Conservation (phyloP, 1,284 basidiomycete genomes). For the Trichosporon ovoides region DNA sequence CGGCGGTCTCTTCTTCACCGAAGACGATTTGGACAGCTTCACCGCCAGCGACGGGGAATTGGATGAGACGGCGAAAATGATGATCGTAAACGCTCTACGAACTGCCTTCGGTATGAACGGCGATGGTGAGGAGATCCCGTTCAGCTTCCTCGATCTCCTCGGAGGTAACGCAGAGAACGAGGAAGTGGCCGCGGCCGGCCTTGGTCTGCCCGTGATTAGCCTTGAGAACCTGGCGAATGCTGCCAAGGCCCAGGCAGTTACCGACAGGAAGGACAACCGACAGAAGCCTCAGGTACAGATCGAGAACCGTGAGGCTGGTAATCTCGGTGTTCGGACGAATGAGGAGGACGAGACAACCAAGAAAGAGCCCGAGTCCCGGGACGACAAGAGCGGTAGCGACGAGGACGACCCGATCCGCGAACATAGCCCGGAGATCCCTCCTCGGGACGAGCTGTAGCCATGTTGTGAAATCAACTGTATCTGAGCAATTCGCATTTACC, state of each 20-base stretch:
- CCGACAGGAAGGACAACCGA: not conserved
- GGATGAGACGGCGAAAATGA: not conserved
- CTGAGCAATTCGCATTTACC: not conserved
- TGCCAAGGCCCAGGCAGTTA: not conserved
- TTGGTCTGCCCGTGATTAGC: not conserved
- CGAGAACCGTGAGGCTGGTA: not conserved
- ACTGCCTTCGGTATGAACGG: not conserved
- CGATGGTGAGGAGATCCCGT: not conserved
- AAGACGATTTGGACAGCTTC: not conserved
- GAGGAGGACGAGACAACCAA: not conserved
- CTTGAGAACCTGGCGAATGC: not conserved
- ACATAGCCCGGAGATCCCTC: not conserved
- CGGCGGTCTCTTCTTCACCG: not conserved
- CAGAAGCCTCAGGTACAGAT: not conserved
- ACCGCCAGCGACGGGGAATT: not conserved
- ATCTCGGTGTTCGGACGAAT: not conserved
- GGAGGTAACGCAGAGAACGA: not conserved
- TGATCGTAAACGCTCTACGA: conserved; percentile 1
- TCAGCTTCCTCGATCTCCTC: not conserved
- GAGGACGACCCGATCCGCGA: not conserved
- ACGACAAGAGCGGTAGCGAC: not conserved
- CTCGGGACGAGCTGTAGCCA: conserved; percentile 11
- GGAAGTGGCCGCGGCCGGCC: not conserved
- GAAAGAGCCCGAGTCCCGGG: not conserved
- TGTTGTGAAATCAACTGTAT: not conserved